Evolutionary conservation across 176 grass and related monocot genomes (phyloP).

Genomic region (Eleusine indica): DNA sequence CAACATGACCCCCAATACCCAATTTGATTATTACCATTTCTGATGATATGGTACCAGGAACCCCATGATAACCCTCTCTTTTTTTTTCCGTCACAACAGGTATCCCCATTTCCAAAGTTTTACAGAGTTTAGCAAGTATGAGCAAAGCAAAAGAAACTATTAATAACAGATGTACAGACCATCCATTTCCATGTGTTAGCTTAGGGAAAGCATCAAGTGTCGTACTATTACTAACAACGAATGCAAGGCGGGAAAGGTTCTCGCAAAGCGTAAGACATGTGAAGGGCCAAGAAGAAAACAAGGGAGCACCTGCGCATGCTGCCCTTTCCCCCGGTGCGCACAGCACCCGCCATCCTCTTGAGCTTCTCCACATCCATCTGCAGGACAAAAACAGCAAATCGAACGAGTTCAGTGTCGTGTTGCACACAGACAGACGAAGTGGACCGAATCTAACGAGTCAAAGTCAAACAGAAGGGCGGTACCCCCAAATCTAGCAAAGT

Average conservation of each 20-base stretch:
- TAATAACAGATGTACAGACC: background rate
- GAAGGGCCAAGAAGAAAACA: background rate
- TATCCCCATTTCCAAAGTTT: background rate
- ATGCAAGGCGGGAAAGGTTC: background rate
- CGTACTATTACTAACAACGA: background rate
- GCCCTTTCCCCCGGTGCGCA: slow-evolving; percentile 79
- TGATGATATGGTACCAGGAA: background rate
- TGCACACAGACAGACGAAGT: background rate
- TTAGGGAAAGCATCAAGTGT: background rate
- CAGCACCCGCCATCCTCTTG: slow-evolving; percentile 73
- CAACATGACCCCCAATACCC: background rate
- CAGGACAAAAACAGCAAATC: background rate
- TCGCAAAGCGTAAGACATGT: background rate
- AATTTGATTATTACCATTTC: background rate
- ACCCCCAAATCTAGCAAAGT: background rate
- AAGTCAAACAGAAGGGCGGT: background rate
- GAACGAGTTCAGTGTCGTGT: background rate
- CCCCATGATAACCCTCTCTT: too few species aligned
- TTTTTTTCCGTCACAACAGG: too few species aligned
- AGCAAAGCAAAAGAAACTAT: background rate
- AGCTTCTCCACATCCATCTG: slow-evolving; percentile 81
- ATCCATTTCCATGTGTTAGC: background rate
- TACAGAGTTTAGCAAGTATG: background rate
- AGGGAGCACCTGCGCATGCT: slow-evolving; percentile 61
- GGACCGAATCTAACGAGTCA: background rate